Evolutionary conservation across 345 rosid genomes (phyloP), one percentile per base, ranked within the genome.

Genomic region (Salix brachista): DNA sequence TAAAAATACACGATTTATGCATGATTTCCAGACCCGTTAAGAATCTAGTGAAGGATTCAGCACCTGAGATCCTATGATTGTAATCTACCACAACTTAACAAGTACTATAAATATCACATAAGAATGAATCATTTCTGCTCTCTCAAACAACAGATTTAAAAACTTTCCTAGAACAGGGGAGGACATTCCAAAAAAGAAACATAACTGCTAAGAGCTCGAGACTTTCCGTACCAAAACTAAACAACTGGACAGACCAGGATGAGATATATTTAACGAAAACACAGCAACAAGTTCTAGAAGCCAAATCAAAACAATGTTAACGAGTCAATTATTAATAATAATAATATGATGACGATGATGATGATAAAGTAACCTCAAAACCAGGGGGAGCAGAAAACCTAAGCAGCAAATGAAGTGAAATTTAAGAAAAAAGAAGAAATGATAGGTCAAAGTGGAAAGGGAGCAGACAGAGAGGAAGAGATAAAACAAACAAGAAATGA

Each of bases 331-430:
- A 23, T 10, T 11, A 56, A 1, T 8, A 34, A 8, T 19, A 21
- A 8, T 21, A 18, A 72, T 36, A 30, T 0, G 34, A 32, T 32
- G 34, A 32, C 0, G 23, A 72, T 26, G 23, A 65, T 13, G 32
- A 36, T 67, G 37, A 36, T 8, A 68, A 67, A 70, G 54, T 30
- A 75, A 74, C 71, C 66, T 61, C n/a, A 65, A 52, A 8, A 67
- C 19, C 19, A 39, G 39, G 25, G 70, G 37, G 3, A 11, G 37
- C 65, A 64, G 18, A 36, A 70, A 61, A 66, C 71, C 70, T 28
- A 65, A 66, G 26, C 1, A 8, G 39, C 23, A 67, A 67, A 42
- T 67, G 66, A 61, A 70, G 18, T 9, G 36, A 41, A 69, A 17
- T 11, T 68, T 17, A 56, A 23, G 37, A 10, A 17, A 8, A 41